Evolutionary conservation across 2,329 filamentous ascomycete genomes (phyloP).

Genomic region (Lasiodiplodia sp.): DNA sequence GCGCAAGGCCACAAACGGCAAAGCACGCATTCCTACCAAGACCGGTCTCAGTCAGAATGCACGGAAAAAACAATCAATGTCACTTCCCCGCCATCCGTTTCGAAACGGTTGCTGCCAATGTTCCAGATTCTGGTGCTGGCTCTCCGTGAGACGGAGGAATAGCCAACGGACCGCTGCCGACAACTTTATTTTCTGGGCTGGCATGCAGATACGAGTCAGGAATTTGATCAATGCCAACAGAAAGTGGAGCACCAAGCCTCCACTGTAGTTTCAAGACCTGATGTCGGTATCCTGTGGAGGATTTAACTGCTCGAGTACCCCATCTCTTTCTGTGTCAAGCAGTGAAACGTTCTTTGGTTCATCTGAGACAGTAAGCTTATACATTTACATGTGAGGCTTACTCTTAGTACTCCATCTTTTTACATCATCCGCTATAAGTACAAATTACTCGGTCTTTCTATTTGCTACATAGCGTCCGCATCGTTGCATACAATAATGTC

Average conservation of each 20-base stretch:
- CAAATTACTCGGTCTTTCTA: background rate
- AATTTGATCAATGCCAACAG: too few species aligned
- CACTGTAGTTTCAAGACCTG: too few species aligned
- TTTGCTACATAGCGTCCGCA: background rate
- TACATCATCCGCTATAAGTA: background rate
- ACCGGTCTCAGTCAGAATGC: background rate
- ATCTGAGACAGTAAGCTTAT: too few species aligned
- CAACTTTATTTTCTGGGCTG: too few species aligned
- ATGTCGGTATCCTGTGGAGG: too few species aligned
- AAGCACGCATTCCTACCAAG: constrained; percentile 2
- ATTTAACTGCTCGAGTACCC: too few species aligned
- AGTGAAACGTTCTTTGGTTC: too few species aligned
- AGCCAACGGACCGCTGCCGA: background rate
- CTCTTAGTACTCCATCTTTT: background rate
- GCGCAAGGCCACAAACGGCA: background rate
- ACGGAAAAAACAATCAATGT: background rate
- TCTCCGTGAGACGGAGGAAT: background rate
- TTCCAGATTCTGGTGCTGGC: background rate
- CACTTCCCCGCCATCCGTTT: background rate
- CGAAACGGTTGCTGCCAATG: background rate
- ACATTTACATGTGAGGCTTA: background rate
- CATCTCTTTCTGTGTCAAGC: too few species aligned
- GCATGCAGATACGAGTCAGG: too few species aligned
- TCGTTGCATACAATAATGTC: background rate
- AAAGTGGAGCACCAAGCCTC: too few species aligned